Evolutionary conservation across 2,329 filamentous ascomycete genomes (phyloP).

Genomic region (Polychaeton citri): DNA sequence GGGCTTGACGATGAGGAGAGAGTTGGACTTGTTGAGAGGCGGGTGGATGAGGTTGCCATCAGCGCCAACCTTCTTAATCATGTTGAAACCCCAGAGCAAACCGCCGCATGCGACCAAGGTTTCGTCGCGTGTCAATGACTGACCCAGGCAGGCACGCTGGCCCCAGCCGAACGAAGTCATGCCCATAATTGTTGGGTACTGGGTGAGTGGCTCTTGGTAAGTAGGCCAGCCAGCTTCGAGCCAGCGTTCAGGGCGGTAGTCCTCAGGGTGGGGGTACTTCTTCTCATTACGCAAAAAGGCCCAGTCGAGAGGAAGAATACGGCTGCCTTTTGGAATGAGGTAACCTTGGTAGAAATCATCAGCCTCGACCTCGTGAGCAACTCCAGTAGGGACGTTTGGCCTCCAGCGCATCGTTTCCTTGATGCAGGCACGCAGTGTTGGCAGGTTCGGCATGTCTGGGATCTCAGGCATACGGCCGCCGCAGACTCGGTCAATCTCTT

Average conservation of each 20-base stretch:
- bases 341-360: slow-evolving; percentile 42
- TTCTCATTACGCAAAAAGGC: slow-evolving; percentile 44
- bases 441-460: slow-evolving; percentile 21
- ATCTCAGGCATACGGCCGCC: slow-evolving; percentile 30
- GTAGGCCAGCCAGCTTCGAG: slow-evolving; percentile 50
- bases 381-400: slow-evolving; percentile 41
- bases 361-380: slow-evolving; percentile 38
- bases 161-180: slow-evolving; percentile 55
- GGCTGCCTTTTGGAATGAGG: slow-evolving; percentile 39
- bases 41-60: slow-evolving; percentile 22
- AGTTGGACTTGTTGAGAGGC: slow-evolving; percentile 36
- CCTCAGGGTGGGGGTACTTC: slow-evolving; percentile 51
- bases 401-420: slow-evolving; percentile 29
- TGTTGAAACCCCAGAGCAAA: slow-evolving; percentile 33
- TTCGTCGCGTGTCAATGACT: slow-evolving; percentile 49
- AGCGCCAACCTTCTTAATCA: slow-evolving; percentile 31
- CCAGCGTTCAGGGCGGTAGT: slow-evolving; percentile 49
- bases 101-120: slow-evolving; percentile 40
- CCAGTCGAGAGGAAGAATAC: slow-evolving; percentile 42
- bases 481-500: slow-evolving; percentile 33
- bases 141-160: slow-evolving; percentile 48
- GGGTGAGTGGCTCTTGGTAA: slow-evolving; percentile 50
- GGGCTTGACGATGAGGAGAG: slow-evolving; percentile 44
- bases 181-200: slow-evolving; percentile 49
- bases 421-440: slow-evolving; percentile 19